phyloP scores from a whole-genome alignment of 331 rosid genomes.

The Telfairia occidentalis region DNA sequence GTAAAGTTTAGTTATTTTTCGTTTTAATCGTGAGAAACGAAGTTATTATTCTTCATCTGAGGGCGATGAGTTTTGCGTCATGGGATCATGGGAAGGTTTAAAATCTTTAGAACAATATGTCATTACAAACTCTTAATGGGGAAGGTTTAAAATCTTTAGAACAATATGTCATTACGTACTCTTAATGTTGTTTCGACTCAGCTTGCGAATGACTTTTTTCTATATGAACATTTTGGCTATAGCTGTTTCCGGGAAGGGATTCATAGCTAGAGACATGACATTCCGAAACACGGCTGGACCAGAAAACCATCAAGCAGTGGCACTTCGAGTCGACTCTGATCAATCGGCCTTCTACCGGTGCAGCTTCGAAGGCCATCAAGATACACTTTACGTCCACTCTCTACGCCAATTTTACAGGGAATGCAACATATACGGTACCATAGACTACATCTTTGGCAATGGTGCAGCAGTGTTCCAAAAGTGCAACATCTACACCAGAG shows the following conservation, averaged over 20 bases:
- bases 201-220: background rate
- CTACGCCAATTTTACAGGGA: conserved; percentile 81
- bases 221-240: background rate
- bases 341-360: conserved; percentile 85
- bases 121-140: background rate
- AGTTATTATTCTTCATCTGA: background rate
- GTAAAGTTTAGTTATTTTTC: background rate
- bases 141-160: too few relatives aligned
- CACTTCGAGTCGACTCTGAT: conserved; percentile 78
- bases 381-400: conserved; percentile 84
- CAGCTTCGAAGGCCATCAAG: conserved; percentile 81
- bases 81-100: background rate
- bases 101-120: background rate
- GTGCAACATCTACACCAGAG: conserved; percentile 79
- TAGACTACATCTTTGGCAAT: conserved; percentile 90
- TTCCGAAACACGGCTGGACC: conserved; percentile 77
- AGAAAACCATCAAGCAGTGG: conserved; percentile 65
- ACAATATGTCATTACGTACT: too few relatives aligned
- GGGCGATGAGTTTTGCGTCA: too few relatives aligned
- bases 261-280: conserved; percentile 77
- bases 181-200: too few relatives aligned
- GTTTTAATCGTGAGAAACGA: background rate
- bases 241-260: conserved; percentile 86
- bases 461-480: conserved; percentile 79
- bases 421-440: conserved; percentile 74